Evolutionary conservation across 164 flowering plant species (phyloP).

Genomic region (Annona squamosa): DNA sequence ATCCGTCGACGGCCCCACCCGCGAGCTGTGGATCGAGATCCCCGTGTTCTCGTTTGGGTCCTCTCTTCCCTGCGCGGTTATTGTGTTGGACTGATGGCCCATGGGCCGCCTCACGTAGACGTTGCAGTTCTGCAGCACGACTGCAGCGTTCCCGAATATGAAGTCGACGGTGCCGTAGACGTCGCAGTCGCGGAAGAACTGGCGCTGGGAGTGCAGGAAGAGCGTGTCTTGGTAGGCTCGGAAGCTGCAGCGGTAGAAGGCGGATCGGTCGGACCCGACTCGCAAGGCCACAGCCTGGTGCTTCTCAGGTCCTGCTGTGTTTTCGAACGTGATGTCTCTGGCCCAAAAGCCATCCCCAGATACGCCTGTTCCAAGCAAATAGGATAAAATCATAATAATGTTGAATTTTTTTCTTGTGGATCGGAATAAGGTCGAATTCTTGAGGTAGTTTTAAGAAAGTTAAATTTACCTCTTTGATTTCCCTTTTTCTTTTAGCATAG

Average conservation of each 20-base stretch:
- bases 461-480: too few species aligned
- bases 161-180: conserved; percentile 59
- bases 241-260: conserved; percentile 53
- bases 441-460: too few species aligned
- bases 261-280: conserved; percentile 37
- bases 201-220: conserved; percentile 37
- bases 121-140: conserved; percentile 52
- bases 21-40: conserved; percentile 37
- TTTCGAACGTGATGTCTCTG: conserved; percentile 62
- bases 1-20: conserved; percentile 34
- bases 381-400: too few species aligned
- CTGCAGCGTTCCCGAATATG: conserved; percentile 58
- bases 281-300: conserved; percentile 56
- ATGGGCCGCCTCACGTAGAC: conserved; percentile 43
- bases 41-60: conserved; percentile 41
- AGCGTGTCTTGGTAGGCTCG: conserved; percentile 66
- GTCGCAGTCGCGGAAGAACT: conserved; percentile 60
- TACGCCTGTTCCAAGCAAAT: conserved; percentile 26
- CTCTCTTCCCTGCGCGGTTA: conserved; percentile 57
- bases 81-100: conserved; percentile 41
- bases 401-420: too few species aligned
- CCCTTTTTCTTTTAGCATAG: too few species aligned
- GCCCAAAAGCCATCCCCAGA: conserved; percentile 71
- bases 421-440: too few species aligned
- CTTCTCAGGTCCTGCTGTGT: conserved; percentile 55